Evolutionary conservation across 208 protist genomes (phyloP), one percentile per base, ranked within the genome.

Genomic region (Angomonas ambiguus): DNA sequence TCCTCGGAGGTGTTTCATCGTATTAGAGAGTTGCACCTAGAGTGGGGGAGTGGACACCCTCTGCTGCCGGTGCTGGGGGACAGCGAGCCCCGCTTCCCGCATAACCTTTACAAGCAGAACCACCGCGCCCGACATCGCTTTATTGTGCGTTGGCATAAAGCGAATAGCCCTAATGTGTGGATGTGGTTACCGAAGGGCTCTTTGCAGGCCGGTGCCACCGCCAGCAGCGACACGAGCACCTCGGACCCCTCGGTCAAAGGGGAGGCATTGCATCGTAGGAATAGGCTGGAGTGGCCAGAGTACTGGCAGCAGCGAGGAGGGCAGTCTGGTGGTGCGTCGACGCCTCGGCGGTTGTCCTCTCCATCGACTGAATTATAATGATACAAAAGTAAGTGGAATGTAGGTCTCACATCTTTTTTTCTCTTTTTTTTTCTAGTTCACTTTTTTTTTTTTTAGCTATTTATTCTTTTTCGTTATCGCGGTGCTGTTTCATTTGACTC

Each of bases 61-160:
- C 67, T 93, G 51, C 88, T 94, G 86, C 91, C 91, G 24, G 81
- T 94, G n/a, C 67, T 96, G 18, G 91, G 91, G 45, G 91, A 96
- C 51, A 82, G 92, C 16, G 87, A 96, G 69, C 91, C 91, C 11
- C 91, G 88, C 71, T 96, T 96, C 33, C 91, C 91, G 38, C 74
- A 88, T 32, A 93, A 93, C 65, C 51, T 96, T 31, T 96, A 87
- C 74, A 96, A 96, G 69, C 85, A 94, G 61, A 94, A 93, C 68
- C 91, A 96, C 69, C 69, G 77, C 24, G 91, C 91, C 11, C 88
- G 90, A 70, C 69, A 64, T 28, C 79, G 88, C 51, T 96, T 96
- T 67, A 69, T 94, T 6, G 65, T 88, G 35, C 85, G 91, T 11
- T 96, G 91, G 91, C 91, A 96, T 71, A 96, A 96, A 76, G 91